Conservation (phyloP, 305 asterid genomes). For the Fraxinus angustifolia region DNA sequence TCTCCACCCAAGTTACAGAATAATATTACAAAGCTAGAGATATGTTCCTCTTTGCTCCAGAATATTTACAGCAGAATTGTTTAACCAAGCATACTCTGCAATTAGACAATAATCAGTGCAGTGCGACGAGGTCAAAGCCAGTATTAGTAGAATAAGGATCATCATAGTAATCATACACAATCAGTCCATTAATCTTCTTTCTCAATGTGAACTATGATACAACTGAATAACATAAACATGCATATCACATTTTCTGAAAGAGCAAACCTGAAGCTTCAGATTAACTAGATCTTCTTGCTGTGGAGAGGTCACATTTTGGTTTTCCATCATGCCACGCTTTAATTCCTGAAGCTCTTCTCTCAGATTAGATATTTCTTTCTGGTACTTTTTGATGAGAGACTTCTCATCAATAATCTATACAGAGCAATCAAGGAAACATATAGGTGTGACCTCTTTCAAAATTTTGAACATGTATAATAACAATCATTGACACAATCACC, state of each 20-base stretch:
- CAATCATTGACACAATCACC: background rate
- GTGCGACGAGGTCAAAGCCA: constrained; percentile 1
- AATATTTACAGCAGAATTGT: background rate
- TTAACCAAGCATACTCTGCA: constrained; percentile 5
- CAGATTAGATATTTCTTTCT: constrained; percentile 70
- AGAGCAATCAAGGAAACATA: constrained; percentile 19
- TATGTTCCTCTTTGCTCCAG: background rate
- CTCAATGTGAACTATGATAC: background rate
- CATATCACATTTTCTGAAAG: background rate
- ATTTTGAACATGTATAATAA: constrained; percentile 8
- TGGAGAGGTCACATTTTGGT: constrained; percentile 46
- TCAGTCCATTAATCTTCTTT: background rate
- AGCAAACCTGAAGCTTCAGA: constrained; percentile 73
- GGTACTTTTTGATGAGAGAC: constrained; percentile 81
- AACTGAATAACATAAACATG: background rate
- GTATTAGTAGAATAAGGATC: constrained; percentile 12
- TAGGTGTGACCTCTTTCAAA: constrained; percentile 9
- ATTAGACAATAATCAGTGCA: background rate
- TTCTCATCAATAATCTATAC: constrained; percentile 75
- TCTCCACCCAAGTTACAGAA: background rate
- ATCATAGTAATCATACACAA: background rate
- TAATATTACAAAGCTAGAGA: constrained; percentile 6
- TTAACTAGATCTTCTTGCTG: constrained; percentile 70
- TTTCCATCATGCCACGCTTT: constrained; percentile 70
- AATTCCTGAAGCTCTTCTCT: constrained; percentile 74